Evolutionary conservation across 1,139 yeast genomes (phyloP).

Genomic region (Sugiyamaella sp.): DNA sequence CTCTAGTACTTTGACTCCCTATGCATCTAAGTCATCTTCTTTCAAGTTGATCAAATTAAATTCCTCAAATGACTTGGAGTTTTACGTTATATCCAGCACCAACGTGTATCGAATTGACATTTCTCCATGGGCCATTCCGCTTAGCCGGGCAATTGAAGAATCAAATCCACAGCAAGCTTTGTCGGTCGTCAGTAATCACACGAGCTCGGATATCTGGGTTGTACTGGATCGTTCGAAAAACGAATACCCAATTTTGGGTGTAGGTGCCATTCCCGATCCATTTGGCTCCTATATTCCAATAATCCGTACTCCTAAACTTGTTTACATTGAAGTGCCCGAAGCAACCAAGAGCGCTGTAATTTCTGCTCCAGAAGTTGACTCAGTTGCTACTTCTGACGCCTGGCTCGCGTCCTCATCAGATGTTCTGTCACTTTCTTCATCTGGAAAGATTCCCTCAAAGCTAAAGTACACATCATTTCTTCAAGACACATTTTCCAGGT

Average conservation of each 20-base stretch:
- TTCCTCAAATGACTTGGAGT: background rate
- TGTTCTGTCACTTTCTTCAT: background rate
- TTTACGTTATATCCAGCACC: conserved; percentile 10
- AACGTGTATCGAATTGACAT: conserved; percentile 29
- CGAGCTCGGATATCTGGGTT: conserved; percentile 15
- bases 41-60: background rate
- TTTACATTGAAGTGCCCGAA: conserved; percentile 19
- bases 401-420: background rate
- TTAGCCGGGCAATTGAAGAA: conserved; percentile 35
- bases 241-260: conserved; percentile 17
- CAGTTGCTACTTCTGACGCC: too few species aligned
- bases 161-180: conserved; percentile 19
- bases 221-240: background rate
- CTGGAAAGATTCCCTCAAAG: background rate
- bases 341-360: too few species aligned
- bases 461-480: conserved; percentile 11
- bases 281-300: conserved; percentile 13
- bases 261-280: conserved; percentile 14
- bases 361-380: too few species aligned
- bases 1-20: too few species aligned
- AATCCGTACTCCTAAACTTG: conserved; percentile 10
- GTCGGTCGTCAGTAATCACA: conserved; percentile 1
- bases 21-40: background rate
- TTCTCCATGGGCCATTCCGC: conserved; percentile 33
- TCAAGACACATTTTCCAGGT: background rate